Evolutionary conservation across 202 grass and related monocot species (phyloP).

Genomic region (Elaeis oleifera): DNA sequence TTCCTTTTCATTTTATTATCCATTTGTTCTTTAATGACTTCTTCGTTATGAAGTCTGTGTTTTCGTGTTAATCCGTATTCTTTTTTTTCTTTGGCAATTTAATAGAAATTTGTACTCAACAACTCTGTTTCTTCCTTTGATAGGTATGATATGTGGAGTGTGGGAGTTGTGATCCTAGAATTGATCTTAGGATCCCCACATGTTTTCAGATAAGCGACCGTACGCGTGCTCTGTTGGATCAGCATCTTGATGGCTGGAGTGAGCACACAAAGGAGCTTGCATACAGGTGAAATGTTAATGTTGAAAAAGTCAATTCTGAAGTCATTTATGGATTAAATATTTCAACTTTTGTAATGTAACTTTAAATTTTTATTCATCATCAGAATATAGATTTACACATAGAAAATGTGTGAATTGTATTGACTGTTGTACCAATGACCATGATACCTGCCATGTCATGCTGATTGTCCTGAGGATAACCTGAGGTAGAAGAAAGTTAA

Average conservation of each 20-base stretch:
- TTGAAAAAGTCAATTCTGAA: not conserved
- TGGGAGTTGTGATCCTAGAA: constrained; percentile 97
- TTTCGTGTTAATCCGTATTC: not conserved
- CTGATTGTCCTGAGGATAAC: too few relatives aligned
- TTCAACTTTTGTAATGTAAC: too few relatives aligned
- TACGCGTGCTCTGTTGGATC: constrained; percentile 67
- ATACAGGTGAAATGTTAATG: constrained; percentile 64
- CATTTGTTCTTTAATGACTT: not conserved
- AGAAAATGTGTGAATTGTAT: too few relatives aligned
- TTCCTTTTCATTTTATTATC: too few relatives aligned
- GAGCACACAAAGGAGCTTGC: constrained; percentile 90
- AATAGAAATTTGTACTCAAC: too few relatives aligned
- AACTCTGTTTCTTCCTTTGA: constrained; percentile 1
- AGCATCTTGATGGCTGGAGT: constrained; percentile 80
- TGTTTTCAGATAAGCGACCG: constrained; percentile 81
- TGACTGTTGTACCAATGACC: too few relatives aligned
- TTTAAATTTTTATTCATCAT: too few relatives aligned
- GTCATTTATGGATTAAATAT: not conserved
- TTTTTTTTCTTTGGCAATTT: too few relatives aligned
- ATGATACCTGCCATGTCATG: too few relatives aligned
- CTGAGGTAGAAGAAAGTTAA: too few relatives aligned
- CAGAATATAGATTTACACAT: too few relatives aligned
- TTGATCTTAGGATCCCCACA: constrained; percentile 89
- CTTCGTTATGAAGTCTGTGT: not conserved
- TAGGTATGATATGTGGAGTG: constrained; percentile 97